These are phyloP conservation scores for maize (Zea mays) DNA, from an alignment of 176 grass and related monocot genomes.

Conservation along the genomic window Zm-B73-REFERENCE-NAM-5.0 NC_050097.1:203301001-203301500, in stretches of 20 bases:
- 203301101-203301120: too few species aligned
- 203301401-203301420: constrained; percentile 53
- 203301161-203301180: neutral
- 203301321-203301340: constrained; percentile 54
- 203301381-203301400: constrained; percentile 69
- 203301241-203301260: neutral
- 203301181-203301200: neutral
- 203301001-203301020: too few species aligned
- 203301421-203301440: constrained; percentile 65
- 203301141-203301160: constrained; percentile 18
- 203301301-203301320: constrained; percentile 86
- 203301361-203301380: constrained; percentile 66
- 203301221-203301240: neutral
- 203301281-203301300: constrained; percentile 80
- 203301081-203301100: too few species aligned
- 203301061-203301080: too few species aligned
- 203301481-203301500: constrained; percentile 55
- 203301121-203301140: too few species aligned
- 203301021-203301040: too few species aligned
- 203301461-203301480: constrained; percentile 66
- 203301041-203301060: too few species aligned
- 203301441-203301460: constrained; percentile 76
- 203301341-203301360: constrained; percentile 66
- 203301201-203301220: neutral
- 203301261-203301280: constrained; percentile 48